Conservation (phyloP, 768 basidiomycete species). For the Chalciporus pseudorubinellus region DNA sequence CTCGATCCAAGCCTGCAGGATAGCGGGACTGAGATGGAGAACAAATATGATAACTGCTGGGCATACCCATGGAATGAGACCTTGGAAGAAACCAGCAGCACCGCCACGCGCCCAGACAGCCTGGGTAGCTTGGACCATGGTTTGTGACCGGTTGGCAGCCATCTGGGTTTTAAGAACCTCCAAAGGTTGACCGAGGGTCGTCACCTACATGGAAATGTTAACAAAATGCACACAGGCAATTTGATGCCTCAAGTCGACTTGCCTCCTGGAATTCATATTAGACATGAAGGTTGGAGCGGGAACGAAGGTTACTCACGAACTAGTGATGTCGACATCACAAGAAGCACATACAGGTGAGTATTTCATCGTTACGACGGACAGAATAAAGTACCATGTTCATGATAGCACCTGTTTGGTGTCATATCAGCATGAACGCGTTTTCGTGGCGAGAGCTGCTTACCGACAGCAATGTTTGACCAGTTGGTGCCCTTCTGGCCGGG, state of each 20-base stretch:
- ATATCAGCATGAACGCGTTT: conserved; percentile 19
- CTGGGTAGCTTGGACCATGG: conserved; percentile 81
- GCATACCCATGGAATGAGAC: conserved; percentile 96
- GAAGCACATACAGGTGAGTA: conserved; percentile 8
- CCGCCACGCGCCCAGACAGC: conserved; percentile 94
- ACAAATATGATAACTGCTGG: conserved; percentile 1
- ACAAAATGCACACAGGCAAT: background rate
- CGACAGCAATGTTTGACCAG: conserved; percentile 95
- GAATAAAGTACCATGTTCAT: conserved; percentile 89
- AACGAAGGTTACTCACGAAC: conserved; percentile 43
- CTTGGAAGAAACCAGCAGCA: conserved; percentile 89
- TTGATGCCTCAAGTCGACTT: conserved; percentile 34
- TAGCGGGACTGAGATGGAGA: background rate
- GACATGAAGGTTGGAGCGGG: background rate
- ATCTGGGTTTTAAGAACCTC: conserved; percentile 99
- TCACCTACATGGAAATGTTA: conserved; percentile 59
- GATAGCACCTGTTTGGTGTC: conserved; percentile 65
- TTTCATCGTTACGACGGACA: conserved; percentile 28
- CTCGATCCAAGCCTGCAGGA: conserved; percentile 92
- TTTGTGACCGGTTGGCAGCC: conserved; percentile 93
- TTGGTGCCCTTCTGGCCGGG: conserved; percentile 89
- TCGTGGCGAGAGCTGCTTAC: conserved; percentile 45
- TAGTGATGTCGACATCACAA: conserved; percentile 14
- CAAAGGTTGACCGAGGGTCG: conserved; percentile 95
- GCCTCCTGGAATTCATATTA: conserved; percentile 58